Base-by-base conservation (phyloP, 495 filamentous ascomycete genomes). In the Bathelium albidoporum region DNA sequence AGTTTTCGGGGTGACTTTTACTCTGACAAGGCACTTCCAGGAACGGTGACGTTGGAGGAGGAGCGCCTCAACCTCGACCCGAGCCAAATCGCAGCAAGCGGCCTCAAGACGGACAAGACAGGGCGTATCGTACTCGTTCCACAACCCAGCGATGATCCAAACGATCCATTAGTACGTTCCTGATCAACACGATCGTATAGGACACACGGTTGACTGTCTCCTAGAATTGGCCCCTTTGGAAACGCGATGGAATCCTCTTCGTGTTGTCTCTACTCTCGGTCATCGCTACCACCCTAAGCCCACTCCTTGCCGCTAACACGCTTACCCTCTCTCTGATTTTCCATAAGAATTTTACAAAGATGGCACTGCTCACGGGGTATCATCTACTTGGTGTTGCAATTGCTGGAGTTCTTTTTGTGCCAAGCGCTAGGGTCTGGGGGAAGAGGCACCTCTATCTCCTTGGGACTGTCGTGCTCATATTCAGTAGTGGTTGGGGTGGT, bases 211-310 rank as follows among this genome's bases (percentile, higher is more conserved):
- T 72, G 64, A 74, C 65, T 60, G 32, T 52, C 32, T 43, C n/a
- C 28, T 70, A 90, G 86, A 97, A 97, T 72, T 96, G 91, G 91
- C 86, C 92, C 44, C 72, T 93, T 66, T 92, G 89, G 89, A 85
- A 85, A 68, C 89, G 91, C 68, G 91, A 97, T 66, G 66, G 87
- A 49, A 91, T 94, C 68, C 85, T 89, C 64, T 75, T 83, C 62
- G 83, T 89, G 63, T 81, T 97, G 22, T 96, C 87, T 45, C 74
- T 91, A 63, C 80, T 87, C 28, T 87, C 90, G 44, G 87, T 96
- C 60, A 88, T 93, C 65, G 90, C 89, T 41, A 86, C 88, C 12
- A 85, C 86, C 0, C 82, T 93, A 5, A 89, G 85, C 44, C 90
- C 92, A 2, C 84, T 96, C 59, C 85, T 96, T 69, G 92, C 92